phyloP scores from a whole-genome alignment of 1,284 basidiomycete genomes.

The Puccinia horiana region DNA sequence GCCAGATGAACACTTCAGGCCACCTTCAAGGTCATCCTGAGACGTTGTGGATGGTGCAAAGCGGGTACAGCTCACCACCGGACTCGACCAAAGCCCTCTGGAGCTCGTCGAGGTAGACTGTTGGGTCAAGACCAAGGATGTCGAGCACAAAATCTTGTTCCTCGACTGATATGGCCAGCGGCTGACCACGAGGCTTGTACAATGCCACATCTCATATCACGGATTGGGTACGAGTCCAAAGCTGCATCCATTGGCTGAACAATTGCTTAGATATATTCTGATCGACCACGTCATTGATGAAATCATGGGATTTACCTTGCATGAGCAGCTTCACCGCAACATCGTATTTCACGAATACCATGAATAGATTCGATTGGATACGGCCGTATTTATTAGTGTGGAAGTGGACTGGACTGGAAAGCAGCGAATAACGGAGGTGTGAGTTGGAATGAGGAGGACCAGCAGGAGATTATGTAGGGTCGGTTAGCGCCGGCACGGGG shows the following conservation, averaged over 20 bases:
- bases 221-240: background rate
- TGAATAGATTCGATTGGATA: too few relatives aligned
- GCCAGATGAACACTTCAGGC: background rate
- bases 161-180: background rate
- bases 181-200: background rate
- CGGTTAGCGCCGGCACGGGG: too few relatives aligned
- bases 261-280: background rate
- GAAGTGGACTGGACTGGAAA: too few relatives aligned
- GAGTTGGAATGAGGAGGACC: too few relatives aligned
- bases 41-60: background rate
- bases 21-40: background rate
- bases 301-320: background rate
- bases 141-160: background rate
- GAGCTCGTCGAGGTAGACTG: conserved; percentile 1
- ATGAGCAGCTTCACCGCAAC: background rate
- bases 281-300: background rate
- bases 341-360: background rate
- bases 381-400: too few relatives aligned
- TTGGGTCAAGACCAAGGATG: too few relatives aligned
- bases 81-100: background rate
- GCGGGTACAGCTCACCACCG: background rate
- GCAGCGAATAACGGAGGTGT: too few relatives aligned
- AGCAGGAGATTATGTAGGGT: too few relatives aligned
- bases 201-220: background rate
- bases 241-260: background rate